Conservation (phyloP, 441 rosid genomes). For the Eutrema salsugineum region DNA sequence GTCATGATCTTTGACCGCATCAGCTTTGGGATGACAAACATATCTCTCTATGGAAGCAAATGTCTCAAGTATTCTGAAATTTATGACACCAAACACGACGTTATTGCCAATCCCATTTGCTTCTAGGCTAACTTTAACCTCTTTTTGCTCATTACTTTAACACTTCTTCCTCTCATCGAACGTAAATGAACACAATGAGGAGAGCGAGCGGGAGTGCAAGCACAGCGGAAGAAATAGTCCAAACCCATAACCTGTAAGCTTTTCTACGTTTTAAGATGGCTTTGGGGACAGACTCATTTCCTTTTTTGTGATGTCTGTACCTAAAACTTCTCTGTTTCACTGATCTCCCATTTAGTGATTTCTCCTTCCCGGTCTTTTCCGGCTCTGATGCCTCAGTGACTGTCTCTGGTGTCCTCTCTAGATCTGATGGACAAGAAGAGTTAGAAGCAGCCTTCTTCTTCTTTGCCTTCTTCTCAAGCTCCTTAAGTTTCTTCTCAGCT, state of each 20-base stretch:
- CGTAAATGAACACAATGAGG: slow-evolving; percentile 36
- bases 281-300: slow-evolving; percentile 54
- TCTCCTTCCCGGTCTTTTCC: slow-evolving; percentile 51
- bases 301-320: slow-evolving; percentile 49
- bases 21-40: neutral
- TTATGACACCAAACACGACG: slow-evolving; percentile 5
- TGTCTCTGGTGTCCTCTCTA: slow-evolving; percentile 27
- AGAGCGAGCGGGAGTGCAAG: slow-evolving; percentile 38
- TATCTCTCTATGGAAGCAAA: neutral
- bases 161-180: slow-evolving; percentile 29
- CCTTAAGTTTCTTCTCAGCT: slow-evolving; percentile 90
- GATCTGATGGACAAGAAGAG: neutral
- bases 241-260: slow-evolving; percentile 64
- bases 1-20: neutral
- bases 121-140: slow-evolving; percentile 3
- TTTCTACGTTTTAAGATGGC: slow-evolving; percentile 69
- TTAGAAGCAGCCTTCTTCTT: slow-evolving; percentile 57
- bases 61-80: neutral
- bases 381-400: slow-evolving; percentile 38
- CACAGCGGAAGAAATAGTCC: slow-evolving; percentile 55
- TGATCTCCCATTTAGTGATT: slow-evolving; percentile 20
- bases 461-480: slow-evolving; percentile 77
- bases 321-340: slow-evolving; percentile 41
- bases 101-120: neutral
- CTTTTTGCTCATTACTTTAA: neutral